These are phyloP conservation scores for Wickerhamiella kurtzmanii DNA, from an alignment of 805 yeast species.

Conservation along the genomic window DNA sequence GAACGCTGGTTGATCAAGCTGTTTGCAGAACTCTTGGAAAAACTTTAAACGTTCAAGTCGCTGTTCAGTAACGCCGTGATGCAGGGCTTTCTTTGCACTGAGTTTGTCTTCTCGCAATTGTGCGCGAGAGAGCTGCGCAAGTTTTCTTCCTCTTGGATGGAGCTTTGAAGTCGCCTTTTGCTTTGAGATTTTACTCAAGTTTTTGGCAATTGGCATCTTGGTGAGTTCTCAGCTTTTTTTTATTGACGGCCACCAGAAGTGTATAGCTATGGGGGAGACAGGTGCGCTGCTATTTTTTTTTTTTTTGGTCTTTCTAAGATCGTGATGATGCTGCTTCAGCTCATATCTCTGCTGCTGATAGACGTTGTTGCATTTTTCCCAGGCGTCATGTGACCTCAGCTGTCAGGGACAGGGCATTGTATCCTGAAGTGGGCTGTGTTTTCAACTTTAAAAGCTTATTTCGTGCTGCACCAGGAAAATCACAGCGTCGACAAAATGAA, in stretches of 20 bases:
- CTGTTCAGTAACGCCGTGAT: conserved; percentile 36
- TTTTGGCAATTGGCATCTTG: conserved; percentile 58
- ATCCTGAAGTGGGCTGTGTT: too few species aligned
- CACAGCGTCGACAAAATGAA: neutral
- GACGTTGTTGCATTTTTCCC: too few species aligned
- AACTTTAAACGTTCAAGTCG: conserved; percentile 15
- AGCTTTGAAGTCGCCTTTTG: conserved; percentile 37
- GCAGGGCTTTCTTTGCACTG: conserved; percentile 40
- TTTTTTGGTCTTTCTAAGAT: neutral
- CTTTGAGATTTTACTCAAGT: conserved; percentile 50
- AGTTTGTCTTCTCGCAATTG: conserved; percentile 68
- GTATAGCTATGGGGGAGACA: neutral
- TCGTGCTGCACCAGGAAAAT: neutral
- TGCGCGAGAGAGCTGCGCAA: conserved; percentile 74
- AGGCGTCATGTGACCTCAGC: neutral
- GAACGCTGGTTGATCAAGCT: conserved; percentile 28
- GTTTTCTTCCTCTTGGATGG: conserved; percentile 84
- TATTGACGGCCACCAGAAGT: neutral
- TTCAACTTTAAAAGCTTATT: neutral
- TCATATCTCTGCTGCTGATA: too few species aligned
- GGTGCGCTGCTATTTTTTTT: neutral
- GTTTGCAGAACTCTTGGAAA: conserved; percentile 7
- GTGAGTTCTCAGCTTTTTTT: neutral
- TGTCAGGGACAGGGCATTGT: too few species aligned
- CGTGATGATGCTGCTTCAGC: too few species aligned